phyloP scores from a whole-genome alignment of 2,329 filamentous ascomycete species.

The Aspergillus sp. region DNA sequence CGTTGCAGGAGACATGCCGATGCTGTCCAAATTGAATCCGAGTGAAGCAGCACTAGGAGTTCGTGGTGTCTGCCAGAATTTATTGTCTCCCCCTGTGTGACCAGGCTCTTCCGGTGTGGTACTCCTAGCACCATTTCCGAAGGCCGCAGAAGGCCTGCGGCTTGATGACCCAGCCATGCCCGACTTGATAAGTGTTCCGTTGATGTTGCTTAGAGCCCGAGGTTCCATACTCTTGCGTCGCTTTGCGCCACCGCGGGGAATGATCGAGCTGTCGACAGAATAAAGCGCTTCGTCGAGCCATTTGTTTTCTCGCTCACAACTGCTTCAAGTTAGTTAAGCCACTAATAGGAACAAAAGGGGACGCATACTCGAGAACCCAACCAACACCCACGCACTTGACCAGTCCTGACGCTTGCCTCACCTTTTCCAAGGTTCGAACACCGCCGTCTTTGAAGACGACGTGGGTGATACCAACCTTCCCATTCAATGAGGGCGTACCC shows the following conservation, averaged over 20 bases:
- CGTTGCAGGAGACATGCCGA: constrained; percentile 46
- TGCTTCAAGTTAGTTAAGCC: constrained; percentile 33
- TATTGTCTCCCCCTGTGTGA: constrained; percentile 20
- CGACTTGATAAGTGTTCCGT: constrained; percentile 58
- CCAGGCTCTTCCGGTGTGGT: constrained; percentile 23
- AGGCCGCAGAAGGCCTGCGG: constrained; percentile 30
- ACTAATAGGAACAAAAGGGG: background rate
- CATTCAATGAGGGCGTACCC: constrained; percentile 31
- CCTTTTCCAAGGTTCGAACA: constrained; percentile 77
- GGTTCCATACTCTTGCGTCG: constrained; percentile 82
- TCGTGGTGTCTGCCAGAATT: constrained; percentile 28
- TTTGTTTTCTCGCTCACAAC: constrained; percentile 72
- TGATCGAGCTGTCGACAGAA: constrained; percentile 63
- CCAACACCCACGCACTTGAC: constrained; percentile 84
- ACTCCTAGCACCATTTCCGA: constrained; percentile 35
- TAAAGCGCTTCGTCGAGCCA: constrained; percentile 75
- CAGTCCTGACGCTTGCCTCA: constrained; percentile 67
- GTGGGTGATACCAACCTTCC: constrained; percentile 76
- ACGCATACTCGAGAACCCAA: constrained; percentile 83
- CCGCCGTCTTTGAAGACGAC: constrained; percentile 88
- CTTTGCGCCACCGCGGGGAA: constrained; percentile 69
- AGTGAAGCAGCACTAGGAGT: constrained; percentile 33
- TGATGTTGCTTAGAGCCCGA: constrained; percentile 65
- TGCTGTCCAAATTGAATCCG: constrained; percentile 38
- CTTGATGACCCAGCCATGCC: constrained; percentile 26